A percentile compares a stretch with the other conserved stretches of the same genome.
These are phyloP conservation scores for Fragaria vesca DNA, from an alignment of 306 rosid genomes.

Conservation along the genomic window DNA sequence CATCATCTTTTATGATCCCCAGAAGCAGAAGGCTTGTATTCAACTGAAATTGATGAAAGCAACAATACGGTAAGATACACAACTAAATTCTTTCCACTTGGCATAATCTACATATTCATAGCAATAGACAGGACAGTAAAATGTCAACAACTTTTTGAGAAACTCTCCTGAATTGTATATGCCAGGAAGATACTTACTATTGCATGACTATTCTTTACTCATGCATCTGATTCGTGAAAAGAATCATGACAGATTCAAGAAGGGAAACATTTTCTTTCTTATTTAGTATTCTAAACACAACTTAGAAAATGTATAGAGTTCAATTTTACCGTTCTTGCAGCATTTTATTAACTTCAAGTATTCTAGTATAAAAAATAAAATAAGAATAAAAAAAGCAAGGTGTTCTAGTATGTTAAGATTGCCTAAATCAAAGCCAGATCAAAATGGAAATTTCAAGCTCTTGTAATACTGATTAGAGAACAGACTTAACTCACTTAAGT, in stretches of 20 bases:
- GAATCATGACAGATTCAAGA: not conserved
- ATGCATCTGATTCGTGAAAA: not conserved
- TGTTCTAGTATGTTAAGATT: not conserved
- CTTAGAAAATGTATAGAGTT: too few relatives aligned
- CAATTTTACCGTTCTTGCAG: not conserved
- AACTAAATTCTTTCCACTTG: not conserved
- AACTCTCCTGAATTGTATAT: not conserved
- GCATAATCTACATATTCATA: not conserved
- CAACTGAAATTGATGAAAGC: not conserved
- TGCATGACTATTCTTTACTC: not conserved
- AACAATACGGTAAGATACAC: not conserved
- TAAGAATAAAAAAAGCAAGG: not conserved
- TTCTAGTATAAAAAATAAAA: not conserved
- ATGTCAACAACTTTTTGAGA: not conserved
- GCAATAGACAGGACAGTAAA: not conserved
- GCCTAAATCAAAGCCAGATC: not conserved
- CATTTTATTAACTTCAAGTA: not conserved
- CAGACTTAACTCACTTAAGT: not conserved
- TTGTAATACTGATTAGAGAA: not conserved
- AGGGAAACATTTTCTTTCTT: not conserved
- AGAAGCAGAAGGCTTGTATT: constrained; percentile 16
- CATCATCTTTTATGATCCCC: constrained; percentile 40
- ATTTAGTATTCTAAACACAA: not conserved
- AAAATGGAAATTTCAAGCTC: not conserved
- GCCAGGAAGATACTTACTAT: not conserved